phyloP scores from a whole-genome alignment of 148 eudicot genomes.

The Camellia sinensis region DNA sequence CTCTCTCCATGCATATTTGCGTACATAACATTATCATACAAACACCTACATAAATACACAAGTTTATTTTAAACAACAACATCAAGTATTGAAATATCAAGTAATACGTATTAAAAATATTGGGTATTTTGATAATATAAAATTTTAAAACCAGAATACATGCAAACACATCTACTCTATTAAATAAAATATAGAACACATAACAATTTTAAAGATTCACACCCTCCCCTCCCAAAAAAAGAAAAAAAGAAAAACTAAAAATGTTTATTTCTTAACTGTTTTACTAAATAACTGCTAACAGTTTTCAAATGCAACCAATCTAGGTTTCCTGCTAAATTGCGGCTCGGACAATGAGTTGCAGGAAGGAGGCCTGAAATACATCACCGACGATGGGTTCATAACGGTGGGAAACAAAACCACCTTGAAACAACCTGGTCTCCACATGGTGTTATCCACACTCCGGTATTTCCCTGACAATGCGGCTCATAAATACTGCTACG shows the following conservation, averaged over 20 bases:
- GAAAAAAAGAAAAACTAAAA: too few species aligned
- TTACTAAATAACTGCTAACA: too few species aligned
- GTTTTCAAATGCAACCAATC: too few species aligned
- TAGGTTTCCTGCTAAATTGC: constrained; percentile 64
- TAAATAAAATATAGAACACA: too few species aligned
- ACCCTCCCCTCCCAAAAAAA: too few species aligned
- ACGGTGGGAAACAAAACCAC: constrained; percentile 47
- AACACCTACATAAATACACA: neutral
- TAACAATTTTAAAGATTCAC: too few species aligned
- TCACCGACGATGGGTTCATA: constrained; percentile 45
- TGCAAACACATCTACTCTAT: too few species aligned
- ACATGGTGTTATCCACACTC: constrained; percentile 49
- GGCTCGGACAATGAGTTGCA: constrained; percentile 38
- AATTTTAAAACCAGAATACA: too few species aligned
- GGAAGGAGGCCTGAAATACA: constrained; percentile 39
- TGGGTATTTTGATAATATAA: neutral
- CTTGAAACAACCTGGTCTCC: constrained; percentile 27
- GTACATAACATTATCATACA: neutral
- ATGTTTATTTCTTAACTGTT: too few species aligned
- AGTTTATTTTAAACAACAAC: neutral
- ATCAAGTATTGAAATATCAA: too few species aligned
- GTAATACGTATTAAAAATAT: neutral
- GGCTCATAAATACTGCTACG: constrained; percentile 57
- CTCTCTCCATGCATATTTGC: too few species aligned
- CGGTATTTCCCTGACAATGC: constrained; percentile 55